Percentiles rank a stretch among this genome's conserved stretches.
Conservation (phyloP, 306 rosid species). For the Sphenostylis stenocarpa region DNA sequence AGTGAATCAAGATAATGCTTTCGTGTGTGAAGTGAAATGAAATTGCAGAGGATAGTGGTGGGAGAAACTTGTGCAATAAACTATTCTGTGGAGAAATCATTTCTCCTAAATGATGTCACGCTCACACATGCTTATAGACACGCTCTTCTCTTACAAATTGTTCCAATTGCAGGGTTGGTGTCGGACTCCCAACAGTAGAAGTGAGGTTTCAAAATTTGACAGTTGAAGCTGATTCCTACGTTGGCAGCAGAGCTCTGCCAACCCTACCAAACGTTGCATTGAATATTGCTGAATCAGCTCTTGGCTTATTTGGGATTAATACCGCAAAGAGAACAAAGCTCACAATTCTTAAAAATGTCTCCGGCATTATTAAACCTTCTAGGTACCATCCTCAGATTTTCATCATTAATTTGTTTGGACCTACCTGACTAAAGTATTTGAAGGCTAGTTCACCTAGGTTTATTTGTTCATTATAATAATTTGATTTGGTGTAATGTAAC, state of each 20-base stretch:
- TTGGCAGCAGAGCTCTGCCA: conserved; percentile 86
- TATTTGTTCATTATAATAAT: background rate
- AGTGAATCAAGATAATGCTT: background rate
- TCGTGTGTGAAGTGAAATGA: background rate
- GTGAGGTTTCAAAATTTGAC: conserved; percentile 70
- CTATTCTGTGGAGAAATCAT: background rate
- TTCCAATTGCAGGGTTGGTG: conserved; percentile 64
- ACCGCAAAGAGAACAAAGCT: conserved; percentile 64
- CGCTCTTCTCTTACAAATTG: background rate
- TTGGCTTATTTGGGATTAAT: conserved; percentile 58
- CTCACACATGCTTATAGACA: background rate
- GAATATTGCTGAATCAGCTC: conserved; percentile 65
- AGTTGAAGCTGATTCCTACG: conserved; percentile 65
- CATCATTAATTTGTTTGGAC: background rate
- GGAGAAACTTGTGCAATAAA: background rate
- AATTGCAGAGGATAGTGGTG: background rate
- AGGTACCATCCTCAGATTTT: conserved; percentile 44
- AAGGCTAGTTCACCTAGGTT: background rate
- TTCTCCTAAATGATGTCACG: background rate
- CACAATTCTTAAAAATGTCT: conserved; percentile 77
- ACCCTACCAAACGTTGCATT: conserved; percentile 72
- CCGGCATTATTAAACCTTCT: conserved; percentile 88
- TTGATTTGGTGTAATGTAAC: background rate
- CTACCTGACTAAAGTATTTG: background rate
- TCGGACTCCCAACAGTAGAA: conserved; percentile 78